These are phyloP conservation scores for Phanerochaete sordida DNA, from an alignment of 768 basidiomycete genomes.

Conservation along the genomic window DNA sequence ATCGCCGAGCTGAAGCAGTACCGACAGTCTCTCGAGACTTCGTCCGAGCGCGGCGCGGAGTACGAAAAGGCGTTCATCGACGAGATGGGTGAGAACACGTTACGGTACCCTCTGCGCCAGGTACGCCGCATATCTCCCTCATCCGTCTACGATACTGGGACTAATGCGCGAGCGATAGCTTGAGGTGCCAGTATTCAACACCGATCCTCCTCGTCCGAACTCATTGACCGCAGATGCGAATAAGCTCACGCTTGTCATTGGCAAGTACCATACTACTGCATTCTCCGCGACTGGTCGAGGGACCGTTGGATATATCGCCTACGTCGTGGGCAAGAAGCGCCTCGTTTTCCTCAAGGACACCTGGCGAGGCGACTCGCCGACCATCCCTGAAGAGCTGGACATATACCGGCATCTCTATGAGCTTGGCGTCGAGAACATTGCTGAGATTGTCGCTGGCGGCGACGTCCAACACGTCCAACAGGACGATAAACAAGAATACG, in stretches of 20 bases:
- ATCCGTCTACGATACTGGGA: background rate
- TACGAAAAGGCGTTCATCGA: background rate
- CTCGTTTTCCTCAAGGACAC: constrained; percentile 5
- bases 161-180: background rate
- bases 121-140: background rate
- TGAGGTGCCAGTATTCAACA: background rate
- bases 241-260: background rate
- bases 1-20: background rate
- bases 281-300: background rate
- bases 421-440: background rate
- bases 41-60: background rate
- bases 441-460: background rate
- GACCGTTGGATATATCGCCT: background rate
- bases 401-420: background rate
- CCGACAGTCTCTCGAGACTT: background rate
- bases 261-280: background rate
- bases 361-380: background rate
- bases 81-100: background rate
- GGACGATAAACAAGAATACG: background rate
- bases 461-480: background rate
- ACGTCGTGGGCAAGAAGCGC: background rate
- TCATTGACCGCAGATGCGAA: background rate
- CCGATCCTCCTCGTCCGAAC: background rate
- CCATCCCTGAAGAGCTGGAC: background rate
- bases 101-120: background rate